Conservation (phyloP, 2,329 filamentous ascomycete species). For the Colletotrichum costaricense region DNA sequence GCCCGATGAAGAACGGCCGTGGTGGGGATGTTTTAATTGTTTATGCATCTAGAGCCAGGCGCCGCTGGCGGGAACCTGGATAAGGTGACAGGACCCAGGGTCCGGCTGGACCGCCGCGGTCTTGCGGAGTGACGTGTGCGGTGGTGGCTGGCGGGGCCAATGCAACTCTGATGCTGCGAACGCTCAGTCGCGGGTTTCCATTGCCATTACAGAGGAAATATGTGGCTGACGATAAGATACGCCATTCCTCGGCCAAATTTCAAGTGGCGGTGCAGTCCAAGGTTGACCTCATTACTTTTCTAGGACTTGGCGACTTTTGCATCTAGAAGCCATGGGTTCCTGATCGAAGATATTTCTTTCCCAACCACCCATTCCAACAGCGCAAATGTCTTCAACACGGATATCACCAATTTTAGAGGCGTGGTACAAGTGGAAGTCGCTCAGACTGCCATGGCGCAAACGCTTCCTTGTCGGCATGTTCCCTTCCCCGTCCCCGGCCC, state of each 20-base stretch:
- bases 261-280: conserved; percentile 35
- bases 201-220: background rate
- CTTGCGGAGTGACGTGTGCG: conserved; percentile 36
- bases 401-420: conserved; percentile 40
- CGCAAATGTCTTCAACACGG: conserved; percentile 28
- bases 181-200: background rate
- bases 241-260: conserved; percentile 4
- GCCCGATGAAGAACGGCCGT: conserved; percentile 22
- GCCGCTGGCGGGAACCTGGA: conserved; percentile 26
- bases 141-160: conserved; percentile 36
- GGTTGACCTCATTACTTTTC: conserved; percentile 38
- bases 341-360: conserved; percentile 4
- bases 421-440: conserved; percentile 72
- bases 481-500: background rate
- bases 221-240: conserved; percentile 31
- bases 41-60: conserved; percentile 33
- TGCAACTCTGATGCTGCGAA: conserved; percentile 18
- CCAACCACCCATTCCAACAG: background rate
- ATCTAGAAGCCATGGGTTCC: conserved; percentile 23
- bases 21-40: conserved; percentile 34
- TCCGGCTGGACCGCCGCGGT: conserved; percentile 21
- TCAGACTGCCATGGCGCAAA: conserved; percentile 73
- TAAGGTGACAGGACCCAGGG: conserved; percentile 32
- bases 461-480: conserved; percentile 69
- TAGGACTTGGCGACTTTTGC: background rate